Evolutionary conservation across 1,284 basidiomycete genomes (phyloP), one percentile per base, ranked within the genome.

Genomic region (Mycosarcoma mackinlayi): DNA sequence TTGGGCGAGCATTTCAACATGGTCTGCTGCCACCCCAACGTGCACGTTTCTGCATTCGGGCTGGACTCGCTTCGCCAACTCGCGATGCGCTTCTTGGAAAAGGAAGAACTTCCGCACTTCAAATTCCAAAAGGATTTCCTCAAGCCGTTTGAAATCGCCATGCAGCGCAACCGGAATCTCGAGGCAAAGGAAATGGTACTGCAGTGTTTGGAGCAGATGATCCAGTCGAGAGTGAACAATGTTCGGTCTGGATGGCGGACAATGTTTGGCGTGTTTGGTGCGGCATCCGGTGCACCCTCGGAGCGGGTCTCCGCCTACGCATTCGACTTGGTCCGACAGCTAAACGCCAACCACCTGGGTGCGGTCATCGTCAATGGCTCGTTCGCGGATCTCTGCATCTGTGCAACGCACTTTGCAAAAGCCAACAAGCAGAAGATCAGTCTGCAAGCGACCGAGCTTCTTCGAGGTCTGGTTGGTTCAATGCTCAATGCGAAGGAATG

Each of bases 61-160:
- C 86, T 99, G 63, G 96, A 99, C 84, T 93, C 96, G 6, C 87
- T 99, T n/a, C 90, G 96, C 24, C 96, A 99, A 84, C 86, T 99
- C 35, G 94, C 96, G 3, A 97, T 96, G 93, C 90, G 95, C 42
- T 99, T 99, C 84, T 86, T 99, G 78, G 96, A 98, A 84, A 98
- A 98, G 84, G 95, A 98, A 82, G 96, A 99, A 83, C 83, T 99
- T 69, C 89, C 93, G 0, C 94, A 98, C 85, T 99, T 98, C 88
- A 94, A 95, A 81, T 99, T 99, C 85, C 96, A 99, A 78, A 99
- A 98, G 84, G 96, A 99, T 83, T 99, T 99, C 84, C 84, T 99
- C 55, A 92, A 93, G 81, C 96, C 96, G 1, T 99, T 98, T 83
- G 94, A 98, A 85, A 91, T 96, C 83, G 94, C 97, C 1, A 99